Evolutionary conservation across 129 eudicot species (phyloP), one percentile per base, ranked within the genome.

Genomic region (Gnaphalium uliginosum): DNA sequence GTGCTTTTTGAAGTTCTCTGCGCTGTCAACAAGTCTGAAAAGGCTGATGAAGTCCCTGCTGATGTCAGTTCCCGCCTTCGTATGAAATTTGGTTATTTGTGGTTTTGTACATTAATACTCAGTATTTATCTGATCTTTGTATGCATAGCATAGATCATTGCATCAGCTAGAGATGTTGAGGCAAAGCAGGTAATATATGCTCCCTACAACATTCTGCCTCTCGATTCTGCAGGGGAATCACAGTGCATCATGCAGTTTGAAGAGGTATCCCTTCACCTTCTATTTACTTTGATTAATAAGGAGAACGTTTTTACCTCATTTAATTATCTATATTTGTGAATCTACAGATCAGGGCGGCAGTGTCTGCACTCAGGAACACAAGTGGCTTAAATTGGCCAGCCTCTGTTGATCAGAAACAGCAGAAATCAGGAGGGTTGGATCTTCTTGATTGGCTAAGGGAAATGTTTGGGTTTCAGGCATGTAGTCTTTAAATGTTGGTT

Each of bases 391-490:
- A 51, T 69, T 95, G 96, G 92, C 99, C 99, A 21, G 70, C 89
- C 24, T 86, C 97, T 29, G 89, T 81, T 81, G 95, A 95, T 65
- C 93, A 91, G 76, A 82, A 84, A 19, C 79, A 78, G 76, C 89
- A 86, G 85, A 87, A 81, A 83, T 63, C 96, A 14, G 91, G 96
- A 83, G 96, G 87, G 35, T 43, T 87, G 83, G 99, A 95, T 76
- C 83, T 95, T 71, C 96, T 95, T 51, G 99, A 95, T 79, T 95
- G 99, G 99, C 79, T 95, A 59, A 91, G 88, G 71, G 96, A 96
- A 63, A 91, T 87, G 99, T 95, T 95, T 72, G 99, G 99, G 72
- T 95, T 95, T 84, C 99, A 95, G 99, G 97, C 78, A 87, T 66
- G 77, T 75, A 29, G 32, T 85, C 56, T 68, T 64, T 81, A 57